Conservation (phyloP, 1,284 basidiomycete genomes). For the Rhodotorula sp. region DNA sequence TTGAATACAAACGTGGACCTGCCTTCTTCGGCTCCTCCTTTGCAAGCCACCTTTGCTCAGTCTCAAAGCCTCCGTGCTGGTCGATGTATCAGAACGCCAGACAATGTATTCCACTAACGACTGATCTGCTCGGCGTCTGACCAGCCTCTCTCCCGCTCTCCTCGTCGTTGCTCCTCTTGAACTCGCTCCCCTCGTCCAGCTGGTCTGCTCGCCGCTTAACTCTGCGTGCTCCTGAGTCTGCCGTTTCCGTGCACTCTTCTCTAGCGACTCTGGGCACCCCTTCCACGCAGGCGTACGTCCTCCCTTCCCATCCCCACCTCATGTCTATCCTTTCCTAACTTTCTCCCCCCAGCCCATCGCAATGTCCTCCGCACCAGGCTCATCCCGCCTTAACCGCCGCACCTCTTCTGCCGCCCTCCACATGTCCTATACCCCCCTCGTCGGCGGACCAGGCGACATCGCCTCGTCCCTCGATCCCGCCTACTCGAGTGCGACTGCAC, state of each 20-base stretch:
- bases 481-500: background rate
- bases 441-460: slow-evolving; percentile 2
- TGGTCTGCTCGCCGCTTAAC: background rate
- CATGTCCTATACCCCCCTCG: slow-evolving; percentile 1
- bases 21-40: too few relatives aligned
- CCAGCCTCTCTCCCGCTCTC: background rate
- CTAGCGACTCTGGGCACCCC: background rate
- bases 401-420: slow-evolving; percentile 17
- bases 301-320: background rate
- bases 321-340: too few relatives aligned
- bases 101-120: too few relatives aligned
- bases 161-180: background rate
- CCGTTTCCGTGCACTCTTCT: too few relatives aligned
- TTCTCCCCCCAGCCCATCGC: background rate
- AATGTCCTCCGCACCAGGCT: background rate
- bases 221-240: too few relatives aligned
- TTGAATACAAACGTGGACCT: too few relatives aligned
- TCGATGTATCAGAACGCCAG: too few relatives aligned
- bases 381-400: slow-evolving; percentile 19
- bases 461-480: slow-evolving; percentile 4
- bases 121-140: background rate
- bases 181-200: background rate
- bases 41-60: too few relatives aligned
- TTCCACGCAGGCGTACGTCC: background rate
- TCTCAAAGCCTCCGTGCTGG: too few relatives aligned